Evolutionary conservation across 2,329 filamentous ascomycete genomes (phyloP).

Genomic region (Beauveria bassiana): DNA sequence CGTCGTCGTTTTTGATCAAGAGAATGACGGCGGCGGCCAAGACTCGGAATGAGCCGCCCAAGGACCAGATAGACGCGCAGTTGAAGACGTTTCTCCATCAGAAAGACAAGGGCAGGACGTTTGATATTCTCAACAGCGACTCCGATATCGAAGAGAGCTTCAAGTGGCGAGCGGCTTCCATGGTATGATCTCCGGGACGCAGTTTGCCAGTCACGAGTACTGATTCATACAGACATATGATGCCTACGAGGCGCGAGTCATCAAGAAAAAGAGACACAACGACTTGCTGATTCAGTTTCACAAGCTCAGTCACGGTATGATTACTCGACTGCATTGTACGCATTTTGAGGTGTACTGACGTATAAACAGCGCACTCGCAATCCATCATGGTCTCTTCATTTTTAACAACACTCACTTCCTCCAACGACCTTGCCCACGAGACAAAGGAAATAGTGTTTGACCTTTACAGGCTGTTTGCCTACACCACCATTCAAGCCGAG

Average conservation of each 20-base stretch:
- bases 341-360: not conserved
- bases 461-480: slow-evolving; percentile 6
- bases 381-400: slow-evolving; percentile 7
- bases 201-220: not conserved
- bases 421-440: not conserved
- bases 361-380: not conserved
- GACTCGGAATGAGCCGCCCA: slow-evolving; percentile 42
- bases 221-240: not conserved
- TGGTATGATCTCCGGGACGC: slow-evolving; percentile 22
- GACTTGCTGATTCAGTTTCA: slow-evolving; percentile 5
- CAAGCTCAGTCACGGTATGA: slow-evolving; percentile 5
- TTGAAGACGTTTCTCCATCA: slow-evolving; percentile 56
- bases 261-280: not conserved
- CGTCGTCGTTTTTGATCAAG: slow-evolving; percentile 69
- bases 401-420: not conserved
- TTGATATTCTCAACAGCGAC: slow-evolving; percentile 65
- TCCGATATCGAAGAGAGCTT: slow-evolving; percentile 65
- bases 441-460: slow-evolving; percentile 5
- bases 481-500: slow-evolving; percentile 1
- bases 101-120: slow-evolving; percentile 63
- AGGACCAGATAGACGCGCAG: slow-evolving; percentile 61
- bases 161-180: slow-evolving; percentile 65
- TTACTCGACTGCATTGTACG: not conserved
- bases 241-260: not conserved
- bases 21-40: slow-evolving; percentile 44